Percentiles rank a stretch among this genome's conserved stretches.
Conservation (phyloP, 23 red algal genomes). For the Gracilariopsis chorda region DNA sequence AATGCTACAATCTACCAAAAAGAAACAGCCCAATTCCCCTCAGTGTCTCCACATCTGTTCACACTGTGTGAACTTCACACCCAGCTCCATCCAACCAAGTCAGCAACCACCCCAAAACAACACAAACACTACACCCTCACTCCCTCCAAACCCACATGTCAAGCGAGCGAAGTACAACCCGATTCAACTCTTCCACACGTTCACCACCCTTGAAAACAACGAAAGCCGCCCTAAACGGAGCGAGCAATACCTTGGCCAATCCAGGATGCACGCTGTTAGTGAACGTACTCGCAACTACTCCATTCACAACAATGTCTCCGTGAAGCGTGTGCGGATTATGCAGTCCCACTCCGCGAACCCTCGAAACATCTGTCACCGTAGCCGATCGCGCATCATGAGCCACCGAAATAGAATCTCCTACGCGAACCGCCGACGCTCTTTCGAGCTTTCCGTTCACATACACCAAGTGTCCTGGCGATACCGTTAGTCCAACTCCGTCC, state of each 20-base stretch:
- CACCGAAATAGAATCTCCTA: conserved; percentile 19
- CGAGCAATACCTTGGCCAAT: conserved; percentile 15
- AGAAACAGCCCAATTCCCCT: too few species aligned
- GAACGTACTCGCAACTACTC: conserved; percentile 48
- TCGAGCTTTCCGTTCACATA: conserved; percentile 39
- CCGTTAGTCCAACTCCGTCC: conserved; percentile 20
- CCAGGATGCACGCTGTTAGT: conserved; percentile 56
- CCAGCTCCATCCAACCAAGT: too few species aligned
- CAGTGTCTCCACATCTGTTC: too few species aligned
- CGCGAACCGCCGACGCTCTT: not conserved
- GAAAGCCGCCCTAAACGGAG: conserved; percentile 37
- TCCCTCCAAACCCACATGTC: not conserved
- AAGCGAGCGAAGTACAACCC: not conserved
- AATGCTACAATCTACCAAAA: too few species aligned
- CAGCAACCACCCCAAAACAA: too few species aligned
- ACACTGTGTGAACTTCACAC: too few species aligned
- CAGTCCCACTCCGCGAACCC: not conserved
- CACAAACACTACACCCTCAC: too few species aligned
- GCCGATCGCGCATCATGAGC: not conserved
- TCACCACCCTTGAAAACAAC: not conserved
- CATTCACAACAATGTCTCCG: conserved; percentile 72
- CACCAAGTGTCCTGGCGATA: conserved; percentile 56
- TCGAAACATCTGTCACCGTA: not conserved
- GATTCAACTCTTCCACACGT: not conserved
- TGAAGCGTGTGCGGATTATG: conserved; percentile 80